Base-by-base conservation (phyloP, 2,329 filamentous ascomycete species). In the Xylaria sp. region DNA sequence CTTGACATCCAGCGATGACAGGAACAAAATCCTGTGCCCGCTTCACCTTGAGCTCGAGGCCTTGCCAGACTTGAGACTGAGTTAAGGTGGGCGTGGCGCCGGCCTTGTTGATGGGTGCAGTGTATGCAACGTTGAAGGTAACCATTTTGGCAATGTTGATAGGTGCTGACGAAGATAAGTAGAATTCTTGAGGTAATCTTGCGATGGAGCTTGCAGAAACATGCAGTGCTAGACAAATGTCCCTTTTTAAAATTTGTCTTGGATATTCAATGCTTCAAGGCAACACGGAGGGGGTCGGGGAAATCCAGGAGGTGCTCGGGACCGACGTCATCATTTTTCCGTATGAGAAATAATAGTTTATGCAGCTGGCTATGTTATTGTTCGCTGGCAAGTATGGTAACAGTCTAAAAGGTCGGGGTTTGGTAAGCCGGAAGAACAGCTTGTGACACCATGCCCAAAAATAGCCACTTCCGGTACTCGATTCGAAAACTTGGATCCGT, bases 1-100 rank as follows among this genome's bases (percentile, higher is more conserved):
- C 75, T 44, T 75, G 65, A 71, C 79, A 80, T 8, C 68, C 61
- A 1, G 71, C 68, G 58, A 82, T 81, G n/a, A 77, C 75, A 0
- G 80, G 76, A 13, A 82, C 78, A 37, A 82, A 82, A 47, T 81
- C 79, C 10, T 81, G 69, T 2, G 80, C 77, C 4, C 66, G 71
- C 1, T 74, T 74, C n/a, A 79, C 79, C 64, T 82, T 81, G 69
- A 77, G 75, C 73, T 78, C 69, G 6, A 82, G 76, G 1, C 79
- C 80, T 1, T 75, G 71, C 79, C 80, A 82, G 64, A 80, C 70
- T 57, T 82, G 80, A 0, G 71, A 25, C 47, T 74, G 73, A 1
- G 75, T 78, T 4, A 82, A 70, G 48, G 68, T 29, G 0, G 78
- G 79, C 13, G 71, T 53, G 13, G 70, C 73, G n/a, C 75, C 76